Evolutionary conservation across 2,329 filamentous ascomycete genomes (phyloP), one percentile per base, ranked within the genome.

Genomic region (Claviceps spartinae): DNA sequence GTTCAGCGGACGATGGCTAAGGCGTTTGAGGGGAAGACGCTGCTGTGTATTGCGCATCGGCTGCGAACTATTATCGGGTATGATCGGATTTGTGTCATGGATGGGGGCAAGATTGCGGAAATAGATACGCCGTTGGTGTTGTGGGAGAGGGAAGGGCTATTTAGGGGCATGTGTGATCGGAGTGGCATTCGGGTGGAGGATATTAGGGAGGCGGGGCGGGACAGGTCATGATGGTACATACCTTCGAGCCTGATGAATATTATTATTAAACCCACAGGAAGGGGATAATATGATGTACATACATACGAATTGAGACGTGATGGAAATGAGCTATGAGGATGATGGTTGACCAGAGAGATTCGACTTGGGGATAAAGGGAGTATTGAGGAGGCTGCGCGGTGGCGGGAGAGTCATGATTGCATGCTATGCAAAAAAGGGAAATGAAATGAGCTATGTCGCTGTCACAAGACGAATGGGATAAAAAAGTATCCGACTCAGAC

Each of bases 61-160:
- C 73, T 97, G 61, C 85, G 88, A 62, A 97, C 93, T 1, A 95
- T 98, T 56, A 85, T 97, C 56, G 82, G 83, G 30, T 97, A 97
- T 67, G 91, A 98, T 67, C 82, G 91, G 47, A 95, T 98, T 64
- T 91, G 89, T 61, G 93, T 98, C 59, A 95, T 98, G 90, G 91
- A 97, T 61, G 77, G 83, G 45, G 93, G 93, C 0, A 70, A 71
- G 16, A 96, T 98, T 62, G 88, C 86, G 0, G 90, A 97, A 75
- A 73, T 97, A 56, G 93, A 86, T 62, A 77, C 78, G 14, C 93
- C 93, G 2, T 63, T 85, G 43, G 75, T 72, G 44, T 71, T 98
- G 54, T 97, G 85, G 76, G 77, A 83, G 30, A 69, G 74, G 47
- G 81, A 78, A 9, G 86, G 87, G 0, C 89, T 96, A 51, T 97